Evolutionary conservation across 1,284 basidiomycete species (phyloP).

Genomic region (Cerrena zonata): DNA sequence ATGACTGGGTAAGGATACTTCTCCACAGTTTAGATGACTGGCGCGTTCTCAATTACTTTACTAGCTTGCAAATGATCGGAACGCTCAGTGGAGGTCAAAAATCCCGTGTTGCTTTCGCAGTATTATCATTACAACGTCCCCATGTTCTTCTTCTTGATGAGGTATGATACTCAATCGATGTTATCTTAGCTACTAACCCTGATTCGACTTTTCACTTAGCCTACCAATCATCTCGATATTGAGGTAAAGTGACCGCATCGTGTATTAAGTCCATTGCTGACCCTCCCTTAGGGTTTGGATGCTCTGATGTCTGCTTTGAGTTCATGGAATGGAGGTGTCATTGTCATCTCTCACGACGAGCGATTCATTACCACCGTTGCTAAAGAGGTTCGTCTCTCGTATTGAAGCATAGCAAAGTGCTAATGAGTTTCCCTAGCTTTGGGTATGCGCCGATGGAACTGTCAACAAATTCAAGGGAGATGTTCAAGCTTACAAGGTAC

Average conservation of each 20-base stretch:
- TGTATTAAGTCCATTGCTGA: background rate
- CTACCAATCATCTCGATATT: constrained; percentile 97
- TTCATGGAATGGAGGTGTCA: constrained; percentile 93
- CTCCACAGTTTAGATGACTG: background rate
- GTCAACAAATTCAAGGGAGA: constrained; percentile 85
- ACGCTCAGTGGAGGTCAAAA: constrained; percentile 96
- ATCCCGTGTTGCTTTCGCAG: constrained; percentile 90
- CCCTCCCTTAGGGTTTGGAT: constrained; percentile 70
- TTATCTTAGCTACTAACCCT: background rate
- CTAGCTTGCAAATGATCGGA: constrained; percentile 70
- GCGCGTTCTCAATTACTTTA: constrained; percentile 1
- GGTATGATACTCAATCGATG: constrained; percentile 35
- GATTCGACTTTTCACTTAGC: constrained; percentile 38
- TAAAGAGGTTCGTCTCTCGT: constrained; percentile 48
- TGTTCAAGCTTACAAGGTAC: constrained; percentile 86
- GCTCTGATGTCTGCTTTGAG: constrained; percentile 86
- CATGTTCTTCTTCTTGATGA: constrained; percentile 89
- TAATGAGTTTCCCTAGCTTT: constrained; percentile 48
- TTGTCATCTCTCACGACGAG: constrained; percentile 91
- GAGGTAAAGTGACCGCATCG: constrained; percentile 44
- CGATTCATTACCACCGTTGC: constrained; percentile 84
- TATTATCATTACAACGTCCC: constrained; percentile 82
- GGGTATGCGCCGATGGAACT: constrained; percentile 85
- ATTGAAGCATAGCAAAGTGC: background rate
- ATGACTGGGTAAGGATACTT: constrained; percentile 69